A percentile compares a stretch with the other conserved stretches of the same genome.
phyloP scores from a whole-genome alignment of 1,284 basidiomycete species.

The Blastosporella zonata region DNA sequence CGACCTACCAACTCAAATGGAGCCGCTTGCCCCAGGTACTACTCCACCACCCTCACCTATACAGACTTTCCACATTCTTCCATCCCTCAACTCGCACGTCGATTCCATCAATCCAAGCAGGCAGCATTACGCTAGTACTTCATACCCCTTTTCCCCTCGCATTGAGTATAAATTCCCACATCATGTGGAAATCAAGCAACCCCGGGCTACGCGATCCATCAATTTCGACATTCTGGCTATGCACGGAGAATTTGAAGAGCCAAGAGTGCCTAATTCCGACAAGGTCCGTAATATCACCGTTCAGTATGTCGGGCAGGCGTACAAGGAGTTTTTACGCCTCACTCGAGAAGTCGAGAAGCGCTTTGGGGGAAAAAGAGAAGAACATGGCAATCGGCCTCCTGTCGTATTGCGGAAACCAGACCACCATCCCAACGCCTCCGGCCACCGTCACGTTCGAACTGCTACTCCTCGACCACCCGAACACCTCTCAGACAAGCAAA shows the following conservation, averaged over 20 bases:
- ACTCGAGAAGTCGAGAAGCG: neutral
- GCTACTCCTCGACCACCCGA: neutral
- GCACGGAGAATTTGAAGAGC: neutral
- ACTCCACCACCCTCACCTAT: conserved; percentile 2
- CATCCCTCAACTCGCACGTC: neutral
- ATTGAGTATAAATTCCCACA: no score
- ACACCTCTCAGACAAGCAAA: neutral
- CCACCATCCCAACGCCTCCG: no score
- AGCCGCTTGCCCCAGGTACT: conserved; percentile 1
- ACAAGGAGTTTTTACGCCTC: conserved; percentile 1
- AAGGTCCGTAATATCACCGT: neutral
- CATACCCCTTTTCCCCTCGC: no score
- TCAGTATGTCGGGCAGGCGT: neutral
- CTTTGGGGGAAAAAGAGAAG: neutral
- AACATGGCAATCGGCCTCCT: neutral
- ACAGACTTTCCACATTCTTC: no score
- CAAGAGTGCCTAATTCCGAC: neutral
- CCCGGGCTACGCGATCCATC: no score
- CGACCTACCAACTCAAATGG: neutral
- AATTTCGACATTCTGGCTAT: conserved; percentile 1
- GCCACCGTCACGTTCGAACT: neutral
- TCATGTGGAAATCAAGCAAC: no score
- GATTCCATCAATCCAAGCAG: no score
- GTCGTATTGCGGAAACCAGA: no score
- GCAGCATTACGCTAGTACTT: no score